Conservation (phyloP, 164 flowering plant genomes). For the Pachysandra terminalis region DNA sequence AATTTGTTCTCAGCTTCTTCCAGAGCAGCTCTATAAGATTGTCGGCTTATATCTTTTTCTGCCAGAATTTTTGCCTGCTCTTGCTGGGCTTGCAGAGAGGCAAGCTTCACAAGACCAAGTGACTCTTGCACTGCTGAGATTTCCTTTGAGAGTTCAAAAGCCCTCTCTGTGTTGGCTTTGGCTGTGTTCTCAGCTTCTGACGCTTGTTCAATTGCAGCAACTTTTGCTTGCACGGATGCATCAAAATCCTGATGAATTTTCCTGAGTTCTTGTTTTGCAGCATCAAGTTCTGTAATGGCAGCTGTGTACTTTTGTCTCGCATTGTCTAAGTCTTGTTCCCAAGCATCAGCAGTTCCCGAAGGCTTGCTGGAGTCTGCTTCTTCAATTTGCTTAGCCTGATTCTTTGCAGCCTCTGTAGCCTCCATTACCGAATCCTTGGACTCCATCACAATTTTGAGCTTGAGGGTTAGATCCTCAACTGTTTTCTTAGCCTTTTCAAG, state of each 20-base stretch:
- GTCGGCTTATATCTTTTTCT: slow-evolving; percentile 58
- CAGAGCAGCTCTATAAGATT: slow-evolving; percentile 43
- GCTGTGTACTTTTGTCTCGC: slow-evolving; percentile 49
- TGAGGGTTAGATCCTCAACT: slow-evolving; percentile 55
- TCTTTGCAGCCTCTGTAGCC: slow-evolving; percentile 57
- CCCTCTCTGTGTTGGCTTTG: slow-evolving; percentile 52
- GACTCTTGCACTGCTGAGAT: slow-evolving; percentile 53
- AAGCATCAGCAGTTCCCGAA: slow-evolving; percentile 26
- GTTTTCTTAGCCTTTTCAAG: slow-evolving; percentile 73
- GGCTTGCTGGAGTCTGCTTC: slow-evolving; percentile 31
- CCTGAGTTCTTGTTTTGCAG: slow-evolving; percentile 70
- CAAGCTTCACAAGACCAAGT: slow-evolving; percentile 59
- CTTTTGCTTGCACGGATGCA: slow-evolving; percentile 51
- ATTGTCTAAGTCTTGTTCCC: slow-evolving; percentile 51
- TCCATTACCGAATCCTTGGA: slow-evolving; percentile 54
- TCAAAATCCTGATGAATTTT: slow-evolving; percentile 62
- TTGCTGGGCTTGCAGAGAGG: slow-evolving; percentile 50
- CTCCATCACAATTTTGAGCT: slow-evolving; percentile 50
- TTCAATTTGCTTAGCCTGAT: slow-evolving; percentile 49
- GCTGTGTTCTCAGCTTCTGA: slow-evolving; percentile 54
- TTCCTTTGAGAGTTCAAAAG: slow-evolving; percentile 61
- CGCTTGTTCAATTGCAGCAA: slow-evolving; percentile 49
- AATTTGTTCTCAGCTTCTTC: slow-evolving; percentile 59
- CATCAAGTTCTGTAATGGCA: slow-evolving; percentile 57
- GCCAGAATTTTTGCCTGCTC: slow-evolving; percentile 55